Conservation (phyloP, 345 rosid species). For the Citrus maxima region DNA sequence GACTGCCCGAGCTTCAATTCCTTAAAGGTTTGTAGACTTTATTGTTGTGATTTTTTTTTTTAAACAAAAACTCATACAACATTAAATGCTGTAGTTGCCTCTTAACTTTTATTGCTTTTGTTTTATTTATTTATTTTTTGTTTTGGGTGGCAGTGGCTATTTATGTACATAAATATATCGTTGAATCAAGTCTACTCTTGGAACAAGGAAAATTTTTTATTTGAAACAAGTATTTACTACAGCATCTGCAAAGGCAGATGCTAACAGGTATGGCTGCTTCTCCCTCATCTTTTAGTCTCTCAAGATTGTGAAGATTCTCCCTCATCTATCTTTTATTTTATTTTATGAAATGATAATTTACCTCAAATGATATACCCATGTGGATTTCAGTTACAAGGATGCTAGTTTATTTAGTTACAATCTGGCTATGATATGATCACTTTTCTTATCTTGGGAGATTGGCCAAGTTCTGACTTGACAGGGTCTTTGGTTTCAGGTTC, state of each 20-base stretch:
- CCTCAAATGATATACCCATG: background rate
- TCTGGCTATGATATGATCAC: background rate
- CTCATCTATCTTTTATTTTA: background rate
- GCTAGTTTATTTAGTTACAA: background rate
- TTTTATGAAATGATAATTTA: background rate
- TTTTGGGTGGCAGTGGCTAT: constrained; percentile 18
- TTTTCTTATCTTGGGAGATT: background rate
- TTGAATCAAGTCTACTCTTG: background rate
- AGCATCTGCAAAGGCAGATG: constrained; percentile 1
- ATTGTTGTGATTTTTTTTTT: background rate
- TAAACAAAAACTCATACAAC: background rate
- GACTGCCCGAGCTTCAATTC: background rate
- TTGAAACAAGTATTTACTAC: background rate
- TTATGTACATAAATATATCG: constrained; percentile 14
- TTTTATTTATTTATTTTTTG: background rate
- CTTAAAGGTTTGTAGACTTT: constrained; percentile 21
- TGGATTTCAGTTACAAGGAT: background rate
- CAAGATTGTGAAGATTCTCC: background rate
- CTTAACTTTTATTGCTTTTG: background rate
- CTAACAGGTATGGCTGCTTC: constrained; percentile 12
- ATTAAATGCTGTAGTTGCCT: background rate
- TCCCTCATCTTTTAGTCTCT: background rate
- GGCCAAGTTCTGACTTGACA: background rate
- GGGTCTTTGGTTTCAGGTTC: constrained; percentile 12
- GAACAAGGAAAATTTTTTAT: constrained; percentile 1